Base-by-base conservation (phyloP, 768 basidiomycete species). In the Pulveroboletus sp. region DNA sequence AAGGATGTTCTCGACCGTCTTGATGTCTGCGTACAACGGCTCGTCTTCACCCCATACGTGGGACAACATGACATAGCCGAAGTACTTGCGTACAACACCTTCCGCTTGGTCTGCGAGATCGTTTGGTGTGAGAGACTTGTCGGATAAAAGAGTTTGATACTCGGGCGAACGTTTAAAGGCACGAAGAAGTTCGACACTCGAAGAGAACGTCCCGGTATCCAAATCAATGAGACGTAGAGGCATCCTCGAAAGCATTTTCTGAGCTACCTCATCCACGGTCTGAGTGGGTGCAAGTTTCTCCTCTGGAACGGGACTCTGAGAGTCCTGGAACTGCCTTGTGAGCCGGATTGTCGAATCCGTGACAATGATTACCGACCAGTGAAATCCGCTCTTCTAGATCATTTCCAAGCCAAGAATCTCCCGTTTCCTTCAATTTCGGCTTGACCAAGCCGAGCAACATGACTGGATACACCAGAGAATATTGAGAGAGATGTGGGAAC, bases 1-100 rank as follows among this genome's bases (percentile, higher is more conserved):
- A 34, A 61, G 50, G 34, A 66, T 14, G 41, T 58, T 56, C 1
- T 35, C 4, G 20, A 47, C 33, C 35, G 12, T 25, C 21, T 40
- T 52, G 48, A 57, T 32, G 25, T 62, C 58, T 32, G 40, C 58
- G 33, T 60, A 49, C 51, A 62, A n/a, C 0, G 61, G 61, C 27
- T 63, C 61, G 3, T 63, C 61, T 44, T 62, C 57, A 5, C 61
- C 51, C 63, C 63, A 64, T 6, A 65, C 58, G 41, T 63, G 63
- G 1, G 62, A 64, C 37, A 64, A 29, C 63, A 64, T 65, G 37
- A 49, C 55, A 23, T 64, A 64, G 1, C 54, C 62, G 50, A 63
- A 63, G 48, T 57, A 62, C 21, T 37, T 50, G 47, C 47, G 57
- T 45, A 54, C 33, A 10, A 57, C 52, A 4, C 37, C 45, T 2